Evolutionary conservation across 306 rosid genomes (phyloP), one percentile per base, ranked within the genome.

Genomic region (Cyclanthera cordifolia): DNA sequence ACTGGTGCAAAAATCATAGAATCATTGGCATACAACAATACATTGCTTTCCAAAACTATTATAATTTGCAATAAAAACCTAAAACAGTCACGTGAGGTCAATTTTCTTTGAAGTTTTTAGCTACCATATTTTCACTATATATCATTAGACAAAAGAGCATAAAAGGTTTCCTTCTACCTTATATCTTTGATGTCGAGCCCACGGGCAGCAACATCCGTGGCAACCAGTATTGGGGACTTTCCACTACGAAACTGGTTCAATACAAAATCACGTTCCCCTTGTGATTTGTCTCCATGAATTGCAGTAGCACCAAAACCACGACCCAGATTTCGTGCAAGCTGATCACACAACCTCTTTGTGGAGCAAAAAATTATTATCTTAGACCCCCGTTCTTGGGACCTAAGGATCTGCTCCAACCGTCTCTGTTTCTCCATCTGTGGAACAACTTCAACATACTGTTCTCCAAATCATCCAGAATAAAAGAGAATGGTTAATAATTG

Each of bases 181-280:
- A 94, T 94, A 77, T 90, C 99, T 81, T 94, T 94, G 81, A 94
- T 86, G 77, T 94, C 99, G 78, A 94, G 99, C 48, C 99, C 99
- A 16, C 99, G 94, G 21, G 99, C 99, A 79, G 99, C 99, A 80
- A 94, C 99, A 57, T 94, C 99, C 4, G 99, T 94, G 39, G 99
- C 99, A 74, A 94, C 99, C 73, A 94, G 78, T 71, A 94, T 71
- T 10, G 99, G 99, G 25, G 95, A 87, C 80, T 90, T 90, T 76
- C 99, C 99, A 64, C 81, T 85, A 28, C 96, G 85, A 63, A 94
- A 94, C 81, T 94, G 99, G 80, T 86, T 83, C 77, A 94, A 83
- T 76, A 94, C 99, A 81, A 79, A 90, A 73, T 94, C 99, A 70
- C 97, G 85, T 82, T 94, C 99, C 74, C 87, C 86, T 72, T 94